Conservation (phyloP, 2,329 filamentous ascomycete species). For the Aspergillus sp. region DNA sequence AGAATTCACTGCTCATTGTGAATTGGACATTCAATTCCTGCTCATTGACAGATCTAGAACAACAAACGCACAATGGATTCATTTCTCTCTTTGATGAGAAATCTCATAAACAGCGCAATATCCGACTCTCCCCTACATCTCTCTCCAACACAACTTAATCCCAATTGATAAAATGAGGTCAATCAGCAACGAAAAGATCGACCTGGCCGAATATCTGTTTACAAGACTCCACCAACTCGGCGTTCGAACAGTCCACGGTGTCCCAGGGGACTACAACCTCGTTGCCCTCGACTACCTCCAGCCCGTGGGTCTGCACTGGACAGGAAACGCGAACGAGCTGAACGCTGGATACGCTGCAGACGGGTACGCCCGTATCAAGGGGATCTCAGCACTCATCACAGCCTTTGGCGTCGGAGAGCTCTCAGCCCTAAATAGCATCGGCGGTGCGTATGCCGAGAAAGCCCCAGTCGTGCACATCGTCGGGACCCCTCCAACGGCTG, state of each 20-base stretch:
- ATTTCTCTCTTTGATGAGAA: no score
- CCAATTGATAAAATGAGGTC: no score
- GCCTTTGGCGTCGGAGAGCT: background rate
- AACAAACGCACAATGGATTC: no score
- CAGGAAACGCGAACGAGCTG: background rate
- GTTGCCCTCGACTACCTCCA: background rate
- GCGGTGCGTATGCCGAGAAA: background rate
- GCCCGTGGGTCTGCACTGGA: background rate
- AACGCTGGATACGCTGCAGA: background rate
- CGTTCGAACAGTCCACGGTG: background rate
- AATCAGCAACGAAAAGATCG: background rate
- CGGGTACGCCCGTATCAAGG: background rate
- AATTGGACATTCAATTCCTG: no score
- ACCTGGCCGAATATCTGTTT: background rate
- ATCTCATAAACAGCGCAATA: no score
- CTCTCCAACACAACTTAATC: no score
- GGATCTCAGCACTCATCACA: background rate
- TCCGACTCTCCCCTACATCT: no score
- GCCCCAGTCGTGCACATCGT: background rate
- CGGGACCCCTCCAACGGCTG: background rate
- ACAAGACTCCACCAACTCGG: background rate
- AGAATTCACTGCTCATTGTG: no score
- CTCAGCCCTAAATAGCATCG: background rate
- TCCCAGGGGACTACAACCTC: background rate
- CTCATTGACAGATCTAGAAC: no score